Percentiles rank a stretch among this genome's conserved stretches.
These are phyloP conservation scores for Botrytis tulipae DNA, from an alignment of 2,329 filamentous ascomycete species.

Conservation along the genomic window DNA sequence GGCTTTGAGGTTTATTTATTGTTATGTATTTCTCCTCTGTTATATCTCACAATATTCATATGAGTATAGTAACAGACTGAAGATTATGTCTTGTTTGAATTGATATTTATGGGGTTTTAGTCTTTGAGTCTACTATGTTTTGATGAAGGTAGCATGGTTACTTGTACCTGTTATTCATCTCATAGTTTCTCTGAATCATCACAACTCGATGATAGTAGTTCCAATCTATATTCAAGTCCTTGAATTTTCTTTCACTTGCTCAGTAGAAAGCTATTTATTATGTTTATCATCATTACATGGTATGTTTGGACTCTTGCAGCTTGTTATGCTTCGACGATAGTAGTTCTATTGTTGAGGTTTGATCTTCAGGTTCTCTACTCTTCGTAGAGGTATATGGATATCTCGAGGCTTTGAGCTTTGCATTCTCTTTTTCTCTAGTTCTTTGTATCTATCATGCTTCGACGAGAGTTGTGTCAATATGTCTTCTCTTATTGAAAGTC, in stretches of 20 bases:
- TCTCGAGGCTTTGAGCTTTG: background rate
- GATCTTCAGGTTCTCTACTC: too few species aligned
- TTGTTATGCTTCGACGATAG: too few species aligned
- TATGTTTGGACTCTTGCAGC: too few species aligned
- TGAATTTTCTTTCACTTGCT: background rate
- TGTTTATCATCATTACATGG: too few species aligned
- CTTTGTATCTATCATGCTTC: rapidly evolving
- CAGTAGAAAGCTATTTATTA: too few species aligned
- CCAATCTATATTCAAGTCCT: too few species aligned
- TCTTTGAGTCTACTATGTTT: background rate
- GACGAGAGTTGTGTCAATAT: background rate
- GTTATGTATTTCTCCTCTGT: rapidly evolving
- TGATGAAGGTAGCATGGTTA: too few species aligned
- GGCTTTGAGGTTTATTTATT: too few species aligned
- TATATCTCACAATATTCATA: rapidly evolving
- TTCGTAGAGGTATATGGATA: too few species aligned
- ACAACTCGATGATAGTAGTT: background rate
- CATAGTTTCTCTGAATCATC: background rate
- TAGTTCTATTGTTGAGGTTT: too few species aligned
- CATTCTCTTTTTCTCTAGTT: background rate
- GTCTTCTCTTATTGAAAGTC: rapidly evolving
- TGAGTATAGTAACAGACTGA: rapidly evolving
- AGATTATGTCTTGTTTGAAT: background rate
- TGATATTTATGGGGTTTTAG: background rate
- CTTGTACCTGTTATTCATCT: too few species aligned